Evolutionary conservation across 345 rosid genomes (phyloP).

Genomic region (Gossypium herbaceum): DNA sequence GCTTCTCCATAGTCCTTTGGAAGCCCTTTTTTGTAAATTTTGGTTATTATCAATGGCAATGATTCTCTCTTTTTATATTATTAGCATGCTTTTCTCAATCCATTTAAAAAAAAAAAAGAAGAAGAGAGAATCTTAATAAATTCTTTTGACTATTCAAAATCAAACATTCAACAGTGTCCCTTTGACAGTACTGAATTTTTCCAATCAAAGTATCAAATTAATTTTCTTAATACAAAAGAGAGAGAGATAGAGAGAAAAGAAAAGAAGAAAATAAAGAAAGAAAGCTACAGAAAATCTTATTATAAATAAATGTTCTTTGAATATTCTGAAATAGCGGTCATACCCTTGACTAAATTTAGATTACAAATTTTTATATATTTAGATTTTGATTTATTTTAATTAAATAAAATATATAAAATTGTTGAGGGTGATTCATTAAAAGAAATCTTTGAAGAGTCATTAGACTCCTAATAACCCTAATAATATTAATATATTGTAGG

Average conservation of each 20-base stretch:
- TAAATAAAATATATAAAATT: too few relatives aligned
- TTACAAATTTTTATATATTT: too few relatives aligned
- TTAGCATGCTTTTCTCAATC: not conserved
- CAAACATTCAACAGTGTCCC: not conserved
- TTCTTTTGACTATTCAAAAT: constrained; percentile 7
- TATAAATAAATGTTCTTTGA: not conserved
- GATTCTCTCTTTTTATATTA: not conserved
- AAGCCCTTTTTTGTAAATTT: constrained; percentile 15
- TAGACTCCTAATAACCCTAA: too few relatives aligned
- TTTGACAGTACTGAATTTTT: not conserved
- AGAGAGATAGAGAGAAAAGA: too few relatives aligned
- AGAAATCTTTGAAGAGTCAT: too few relatives aligned
- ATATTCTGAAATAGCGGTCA: constrained; percentile 5
- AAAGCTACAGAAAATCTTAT: not conserved
- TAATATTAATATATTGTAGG: too few relatives aligned
- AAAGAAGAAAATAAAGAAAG: not conserved
- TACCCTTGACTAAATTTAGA: constrained; percentile 13
- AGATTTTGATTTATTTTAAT: too few relatives aligned
- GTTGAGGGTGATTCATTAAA: too few relatives aligned
- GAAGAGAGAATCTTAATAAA: too few relatives aligned
- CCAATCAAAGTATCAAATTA: too few relatives aligned
- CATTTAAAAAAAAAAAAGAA: not conserved
- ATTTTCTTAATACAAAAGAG: too few relatives aligned
- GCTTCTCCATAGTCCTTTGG: not conserved
- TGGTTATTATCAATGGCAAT: not conserved